These are phyloP conservation scores for Pythium brassicae DNA, from an alignment of 352 stramenopile species.

Conservation along the genomic window DNA sequence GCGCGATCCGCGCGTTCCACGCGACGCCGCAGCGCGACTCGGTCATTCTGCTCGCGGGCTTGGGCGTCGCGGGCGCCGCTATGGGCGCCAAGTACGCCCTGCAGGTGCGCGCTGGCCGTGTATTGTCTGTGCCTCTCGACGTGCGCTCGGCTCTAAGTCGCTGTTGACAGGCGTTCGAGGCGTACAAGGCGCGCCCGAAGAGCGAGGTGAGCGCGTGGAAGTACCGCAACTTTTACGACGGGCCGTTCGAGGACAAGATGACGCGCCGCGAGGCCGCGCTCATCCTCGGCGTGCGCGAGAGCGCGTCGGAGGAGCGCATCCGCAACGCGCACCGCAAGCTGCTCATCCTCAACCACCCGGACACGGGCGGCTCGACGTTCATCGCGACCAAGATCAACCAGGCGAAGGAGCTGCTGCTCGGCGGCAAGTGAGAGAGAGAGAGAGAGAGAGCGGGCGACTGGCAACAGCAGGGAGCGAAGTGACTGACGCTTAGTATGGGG, in stretches of 20 bases:
- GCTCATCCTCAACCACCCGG: constrained; percentile 98
- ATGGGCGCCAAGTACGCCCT: constrained; percentile 79
- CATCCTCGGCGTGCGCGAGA: constrained; percentile 98
- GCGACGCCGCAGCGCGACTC: constrained; percentile 59
- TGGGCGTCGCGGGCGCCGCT: constrained; percentile 65
- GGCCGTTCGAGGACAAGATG: constrained; percentile 99
- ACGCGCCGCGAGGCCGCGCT: constrained; percentile 97
- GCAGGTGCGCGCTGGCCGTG: constrained; percentile 35
- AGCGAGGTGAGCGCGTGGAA: constrained; percentile 63
- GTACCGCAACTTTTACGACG: constrained; percentile 93
- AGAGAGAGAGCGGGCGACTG: too few relatives aligned
- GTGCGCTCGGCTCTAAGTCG: too few relatives aligned
- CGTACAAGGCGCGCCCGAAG: constrained; percentile 74
- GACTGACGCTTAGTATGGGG: too few relatives aligned
- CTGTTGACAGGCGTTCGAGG: constrained; percentile 71
- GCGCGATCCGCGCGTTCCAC: constrained; percentile 54
- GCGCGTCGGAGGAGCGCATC: constrained; percentile 92
- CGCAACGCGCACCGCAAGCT: constrained; percentile 98
- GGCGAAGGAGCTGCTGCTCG: constrained; percentile 96
- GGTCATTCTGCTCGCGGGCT: constrained; percentile 49
- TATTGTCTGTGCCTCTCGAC: constrained; percentile 5
- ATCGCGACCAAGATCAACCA: constrained; percentile 99
- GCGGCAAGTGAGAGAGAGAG: constrained; percentile 10
- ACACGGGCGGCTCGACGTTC: constrained; percentile 98
- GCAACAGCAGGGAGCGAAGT: too few relatives aligned